Conservation (phyloP, 345 rosid genomes). For the Citropsis articulata region DNA sequence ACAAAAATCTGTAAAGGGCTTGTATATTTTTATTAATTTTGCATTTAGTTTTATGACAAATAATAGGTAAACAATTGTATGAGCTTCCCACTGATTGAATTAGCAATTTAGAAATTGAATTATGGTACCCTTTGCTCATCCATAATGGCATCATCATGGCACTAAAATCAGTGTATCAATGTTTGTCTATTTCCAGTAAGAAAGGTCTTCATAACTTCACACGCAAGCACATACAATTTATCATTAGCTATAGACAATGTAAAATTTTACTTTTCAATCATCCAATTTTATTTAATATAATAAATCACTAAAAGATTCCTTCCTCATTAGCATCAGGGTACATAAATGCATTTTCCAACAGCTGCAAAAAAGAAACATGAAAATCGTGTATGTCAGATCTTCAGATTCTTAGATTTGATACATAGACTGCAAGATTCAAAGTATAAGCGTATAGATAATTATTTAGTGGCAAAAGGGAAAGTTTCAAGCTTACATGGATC, state of each 20-base stretch:
- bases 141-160: no score
- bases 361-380: background rate
- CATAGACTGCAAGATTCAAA: no score
- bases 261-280: no score
- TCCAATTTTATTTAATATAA: background rate
- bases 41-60: background rate
- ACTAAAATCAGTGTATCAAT: no score
- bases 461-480: background rate
- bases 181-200: background rate
- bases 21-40: background rate
- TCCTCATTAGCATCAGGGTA: background rate
- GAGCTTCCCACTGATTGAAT: background rate
- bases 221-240: no score
- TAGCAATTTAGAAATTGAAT: background rate
- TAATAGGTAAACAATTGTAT: background rate
- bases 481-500: background rate
- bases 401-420: background rate
- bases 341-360: background rate
- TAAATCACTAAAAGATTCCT: background rate
- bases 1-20: background rate
- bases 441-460: no score
- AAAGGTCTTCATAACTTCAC: no score
- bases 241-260: background rate
- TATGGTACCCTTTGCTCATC: background rate
- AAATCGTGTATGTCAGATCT: background rate